Percentiles rank a stretch among this genome's conserved stretches.
Evolutionary conservation across 768 basidiomycete species (phyloP).

Genomic region (Rubroboletus pulcherrimus): DNA sequence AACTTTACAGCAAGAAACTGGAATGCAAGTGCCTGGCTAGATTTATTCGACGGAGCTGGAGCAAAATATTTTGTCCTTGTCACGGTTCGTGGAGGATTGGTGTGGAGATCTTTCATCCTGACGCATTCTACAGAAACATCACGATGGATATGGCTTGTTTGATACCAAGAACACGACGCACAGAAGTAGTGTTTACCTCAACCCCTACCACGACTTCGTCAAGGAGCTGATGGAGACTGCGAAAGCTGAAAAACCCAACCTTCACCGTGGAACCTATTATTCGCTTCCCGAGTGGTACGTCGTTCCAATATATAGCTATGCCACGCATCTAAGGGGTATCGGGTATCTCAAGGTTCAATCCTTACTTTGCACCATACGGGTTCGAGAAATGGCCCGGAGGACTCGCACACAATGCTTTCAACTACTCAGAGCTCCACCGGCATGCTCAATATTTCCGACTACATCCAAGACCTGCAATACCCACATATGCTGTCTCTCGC

Average conservation of each 20-base stretch:
- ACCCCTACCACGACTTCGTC: conserved; percentile 50
- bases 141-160: conserved; percentile 57
- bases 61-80: conserved; percentile 62
- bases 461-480: conserved; percentile 46
- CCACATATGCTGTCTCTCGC: conserved; percentile 50
- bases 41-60: conserved; percentile 51
- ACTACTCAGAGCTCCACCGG: conserved; percentile 41
- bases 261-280: conserved; percentile 58
- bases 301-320: neutral
- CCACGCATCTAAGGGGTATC: neutral
- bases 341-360: conserved; percentile 42
- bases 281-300: conserved; percentile 52
- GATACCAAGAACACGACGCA: conserved; percentile 53
- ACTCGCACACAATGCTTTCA: conserved; percentile 48
- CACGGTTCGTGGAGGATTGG: conserved; percentile 33
- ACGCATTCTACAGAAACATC: conserved; percentile 46
- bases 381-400: conserved; percentile 49
- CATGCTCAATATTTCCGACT: conserved; percentile 45
- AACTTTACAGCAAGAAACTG: conserved; percentile 51
- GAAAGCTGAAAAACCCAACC: conserved; percentile 44
- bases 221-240: conserved; percentile 49
- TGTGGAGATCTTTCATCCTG: neutral
- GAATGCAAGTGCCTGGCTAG: conserved; percentile 52
- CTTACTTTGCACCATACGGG: conserved; percentile 45
- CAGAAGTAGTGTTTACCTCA: conserved; percentile 45